phyloP scores from a whole-genome alignment of 129 eudicot genomes.

The Flaveria linearis region DNA sequence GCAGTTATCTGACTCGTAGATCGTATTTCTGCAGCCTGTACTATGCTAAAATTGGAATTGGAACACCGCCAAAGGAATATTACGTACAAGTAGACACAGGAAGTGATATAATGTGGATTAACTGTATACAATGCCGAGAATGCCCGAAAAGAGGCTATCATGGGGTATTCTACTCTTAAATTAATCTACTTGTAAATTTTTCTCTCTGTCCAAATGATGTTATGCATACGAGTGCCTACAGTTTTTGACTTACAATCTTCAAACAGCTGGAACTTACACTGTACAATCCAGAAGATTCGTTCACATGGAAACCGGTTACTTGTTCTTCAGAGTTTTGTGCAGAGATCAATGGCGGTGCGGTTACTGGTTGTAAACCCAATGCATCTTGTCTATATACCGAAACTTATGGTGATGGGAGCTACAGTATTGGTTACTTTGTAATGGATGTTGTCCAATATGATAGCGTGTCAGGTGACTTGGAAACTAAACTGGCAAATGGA shows the following conservation, averaged over 20 bases:
- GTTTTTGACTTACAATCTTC: neutral
- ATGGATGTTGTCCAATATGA: slow-evolving; percentile 76
- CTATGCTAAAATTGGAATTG: slow-evolving; percentile 79
- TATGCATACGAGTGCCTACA: slow-evolving; percentile 17
- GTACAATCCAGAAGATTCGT: slow-evolving; percentile 68
- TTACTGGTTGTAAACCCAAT: slow-evolving; percentile 53
- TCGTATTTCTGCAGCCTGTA: slow-evolving; percentile 56
- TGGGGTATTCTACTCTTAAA: slow-evolving; percentile 49
- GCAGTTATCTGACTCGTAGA: neutral
- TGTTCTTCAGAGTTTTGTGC: slow-evolving; percentile 59
- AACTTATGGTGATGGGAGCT: slow-evolving; percentile 77
- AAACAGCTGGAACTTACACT: slow-evolving; percentile 73
- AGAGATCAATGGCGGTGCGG: slow-evolving; percentile 56
- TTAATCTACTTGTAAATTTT: neutral
- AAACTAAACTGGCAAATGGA: slow-evolving; percentile 76
- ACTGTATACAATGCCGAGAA: slow-evolving; percentile 68
- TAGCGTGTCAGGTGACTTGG: slow-evolving; percentile 79
- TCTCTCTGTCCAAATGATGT: neutral
- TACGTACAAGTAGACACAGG: slow-evolving; percentile 93
- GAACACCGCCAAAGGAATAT: slow-evolving; percentile 78
- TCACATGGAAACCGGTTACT: slow-evolving; percentile 51
- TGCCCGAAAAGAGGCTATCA: slow-evolving; percentile 81
- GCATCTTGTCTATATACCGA: slow-evolving; percentile 61
- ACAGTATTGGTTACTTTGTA: slow-evolving; percentile 71
- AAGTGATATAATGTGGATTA: slow-evolving; percentile 83